Conservation (phyloP, 2,329 filamentous ascomycete genomes). For the Calonectria henricotiae region DNA sequence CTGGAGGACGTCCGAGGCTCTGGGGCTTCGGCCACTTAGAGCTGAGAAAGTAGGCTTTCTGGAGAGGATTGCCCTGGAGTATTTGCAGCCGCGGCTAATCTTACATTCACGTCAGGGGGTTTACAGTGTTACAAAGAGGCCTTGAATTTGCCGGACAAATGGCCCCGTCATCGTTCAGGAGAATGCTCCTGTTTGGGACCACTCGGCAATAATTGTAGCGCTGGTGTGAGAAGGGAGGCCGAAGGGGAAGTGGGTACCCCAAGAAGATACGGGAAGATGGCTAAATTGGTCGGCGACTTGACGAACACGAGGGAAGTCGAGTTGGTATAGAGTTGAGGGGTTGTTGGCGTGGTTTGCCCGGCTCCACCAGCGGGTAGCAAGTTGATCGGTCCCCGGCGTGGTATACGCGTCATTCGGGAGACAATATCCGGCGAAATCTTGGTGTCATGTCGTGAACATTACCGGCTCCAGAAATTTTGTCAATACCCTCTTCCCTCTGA, state of each 20-base stretch:
- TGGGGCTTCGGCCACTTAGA: background rate
- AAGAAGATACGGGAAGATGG: background rate
- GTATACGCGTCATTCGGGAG: conserved; percentile 22
- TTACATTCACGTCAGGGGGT: too few relatives aligned
- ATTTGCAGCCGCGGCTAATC: background rate
- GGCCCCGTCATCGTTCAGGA: background rate
- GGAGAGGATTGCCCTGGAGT: background rate
- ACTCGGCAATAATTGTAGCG: background rate
- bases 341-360: background rate
- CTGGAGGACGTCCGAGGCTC: background rate
- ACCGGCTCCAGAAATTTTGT: conserved; percentile 1
- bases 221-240: too few relatives aligned
- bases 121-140: background rate
- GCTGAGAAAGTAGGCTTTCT: background rate
- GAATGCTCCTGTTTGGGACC: background rate
- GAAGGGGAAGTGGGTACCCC: background rate
- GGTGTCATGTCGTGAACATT: background rate
- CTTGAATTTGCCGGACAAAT: background rate
- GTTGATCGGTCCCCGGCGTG: background rate
- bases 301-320: background rate
- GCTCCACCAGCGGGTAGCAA: background rate
- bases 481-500: conserved; percentile 5
- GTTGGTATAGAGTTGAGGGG: background rate
- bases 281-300: conserved; percentile 2
- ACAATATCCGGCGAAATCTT: background rate